phyloP scores from a whole-genome alignment of 139 green algal species.

The Auxenochlorella pyrenoidosa region DNA sequence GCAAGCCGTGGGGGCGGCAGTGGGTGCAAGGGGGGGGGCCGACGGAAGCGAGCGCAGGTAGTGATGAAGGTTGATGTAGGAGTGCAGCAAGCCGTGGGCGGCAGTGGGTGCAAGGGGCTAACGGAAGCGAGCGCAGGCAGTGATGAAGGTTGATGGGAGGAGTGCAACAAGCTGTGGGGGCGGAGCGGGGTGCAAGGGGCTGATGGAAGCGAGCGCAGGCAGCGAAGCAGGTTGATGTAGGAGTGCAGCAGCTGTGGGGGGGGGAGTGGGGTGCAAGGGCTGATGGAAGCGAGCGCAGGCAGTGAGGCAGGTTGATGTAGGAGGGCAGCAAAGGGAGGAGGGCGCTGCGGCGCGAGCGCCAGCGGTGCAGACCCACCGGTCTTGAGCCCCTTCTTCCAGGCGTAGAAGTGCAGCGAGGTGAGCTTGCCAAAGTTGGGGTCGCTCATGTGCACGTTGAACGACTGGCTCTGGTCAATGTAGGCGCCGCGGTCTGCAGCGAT shows the following conservation, averaged over 20 bases:
- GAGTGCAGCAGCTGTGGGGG: no score
- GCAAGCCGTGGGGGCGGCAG: not conserved
- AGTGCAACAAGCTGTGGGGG: no score
- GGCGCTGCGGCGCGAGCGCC: not conserved
- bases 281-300: not conserved
- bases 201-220: no score
- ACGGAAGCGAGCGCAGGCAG: no score
- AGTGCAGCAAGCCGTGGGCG: no score
- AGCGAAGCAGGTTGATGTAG: no score
- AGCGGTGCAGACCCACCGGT: slow-evolving; percentile 12
- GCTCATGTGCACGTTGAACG: slow-evolving; percentile 99
- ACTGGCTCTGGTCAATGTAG: slow-evolving; percentile 98
- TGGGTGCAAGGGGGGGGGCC: not conserved
- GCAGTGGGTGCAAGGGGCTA: not conserved
- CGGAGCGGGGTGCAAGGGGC: not conserved
- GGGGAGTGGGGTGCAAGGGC: not conserved
- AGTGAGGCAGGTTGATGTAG: no score
- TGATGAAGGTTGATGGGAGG: no score
- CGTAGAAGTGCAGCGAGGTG: slow-evolving; percentile 98
- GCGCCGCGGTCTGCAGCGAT: slow-evolving; percentile 86
- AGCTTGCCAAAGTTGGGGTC: slow-evolving; percentile 99
- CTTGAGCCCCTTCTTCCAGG: slow-evolving; percentile 92
- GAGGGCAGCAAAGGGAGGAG: no score
- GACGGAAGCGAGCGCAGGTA: no score
- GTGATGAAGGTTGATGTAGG: no score